Base-by-base conservation (phyloP, 2,329 filamentous ascomycete genomes). In the Fusarium succisae region DNA sequence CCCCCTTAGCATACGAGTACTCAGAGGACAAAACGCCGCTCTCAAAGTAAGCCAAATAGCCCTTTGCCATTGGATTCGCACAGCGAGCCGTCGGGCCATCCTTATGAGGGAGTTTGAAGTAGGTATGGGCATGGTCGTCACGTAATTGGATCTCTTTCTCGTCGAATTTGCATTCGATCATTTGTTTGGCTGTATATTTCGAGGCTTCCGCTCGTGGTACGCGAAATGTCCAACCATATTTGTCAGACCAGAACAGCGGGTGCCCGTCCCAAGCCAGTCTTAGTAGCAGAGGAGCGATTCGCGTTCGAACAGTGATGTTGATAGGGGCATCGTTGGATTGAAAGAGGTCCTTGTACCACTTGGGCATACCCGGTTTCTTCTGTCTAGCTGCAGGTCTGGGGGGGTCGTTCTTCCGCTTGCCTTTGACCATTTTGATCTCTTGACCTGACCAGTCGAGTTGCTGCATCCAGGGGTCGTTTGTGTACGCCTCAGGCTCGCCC, bases 391-490 rank as follows among this genome's bases (percentile, higher is more conserved):
- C 93, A 37, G 92, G 94, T 50, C 94, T 87, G 5, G 93, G 92
- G 17, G 92, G 91, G 63, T 97, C 94, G 15, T 85, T 87, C 81
- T 98, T 98, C 83, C 93, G 95, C 85, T 96, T 98, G 8, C 92
- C 93, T 81, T 98, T 98, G 28, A 91, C 91, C 93, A 96, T 96
- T 80, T 90, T 95, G 70, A 98, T 88, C 81, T 97, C 94, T 82
- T 98, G 95, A 8, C 94, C 94, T 2, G 94, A 93, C 96, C 96
- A 99, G 85, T 99, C 95, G 59, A 99, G 88, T 85, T 99, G 96
- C 73, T 88, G 89, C 78, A 99, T 83, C 97, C 97, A 99, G 10
- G 95, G 94, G 79, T 99, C 96, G 45, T 89, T 92, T 63, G 86
- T 84, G 85, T 94, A 98, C 51, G 91, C 86, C 30, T 92, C 88